Percentiles rank a stretch among this genome's conserved stretches.
These are phyloP conservation scores for Salicornia ramosissima DNA, from an alignment of 148 eudicot species.

Conservation along the genomic window DNA sequence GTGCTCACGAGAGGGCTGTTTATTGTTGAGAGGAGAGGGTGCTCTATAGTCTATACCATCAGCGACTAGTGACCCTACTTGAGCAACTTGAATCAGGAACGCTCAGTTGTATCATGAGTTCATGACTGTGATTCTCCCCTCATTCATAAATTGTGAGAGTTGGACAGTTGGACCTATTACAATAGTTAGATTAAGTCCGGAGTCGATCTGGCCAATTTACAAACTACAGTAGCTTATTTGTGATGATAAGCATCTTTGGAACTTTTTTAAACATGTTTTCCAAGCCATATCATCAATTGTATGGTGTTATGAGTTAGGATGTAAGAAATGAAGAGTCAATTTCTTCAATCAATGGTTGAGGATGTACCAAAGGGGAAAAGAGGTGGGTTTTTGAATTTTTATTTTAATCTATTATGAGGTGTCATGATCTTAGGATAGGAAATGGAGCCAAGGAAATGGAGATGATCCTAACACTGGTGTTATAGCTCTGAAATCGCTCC, in stretches of 20 bases:
- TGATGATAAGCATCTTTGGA: neutral
- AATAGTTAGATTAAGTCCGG: no score
- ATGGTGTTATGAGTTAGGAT: no score
- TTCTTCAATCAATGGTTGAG: no score
- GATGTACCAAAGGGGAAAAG: no score
- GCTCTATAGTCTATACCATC: neutral
- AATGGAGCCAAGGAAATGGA: no score
- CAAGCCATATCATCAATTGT: no score
- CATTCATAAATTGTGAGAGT: neutral
- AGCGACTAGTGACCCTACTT: neutral
- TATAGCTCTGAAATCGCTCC: neutral
- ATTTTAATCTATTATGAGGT: no score
- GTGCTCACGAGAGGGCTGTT: neutral
- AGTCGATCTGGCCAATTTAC: neutral
- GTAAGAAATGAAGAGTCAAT: no score
- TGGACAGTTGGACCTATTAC: neutral
- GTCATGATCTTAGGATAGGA: no score
- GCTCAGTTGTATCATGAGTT: neutral
- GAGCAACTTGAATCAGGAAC: neutral
- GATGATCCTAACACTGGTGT: no score
- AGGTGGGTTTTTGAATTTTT: no score
- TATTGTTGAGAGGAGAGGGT: neutral
- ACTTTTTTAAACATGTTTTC: no score
- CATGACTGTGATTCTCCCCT: neutral
- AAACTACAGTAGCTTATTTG: neutral